These are phyloP conservation scores for Dioscorea cayenensis DNA, from an alignment of 116 monocot genomes.

Conservation along the genomic window DNA sequence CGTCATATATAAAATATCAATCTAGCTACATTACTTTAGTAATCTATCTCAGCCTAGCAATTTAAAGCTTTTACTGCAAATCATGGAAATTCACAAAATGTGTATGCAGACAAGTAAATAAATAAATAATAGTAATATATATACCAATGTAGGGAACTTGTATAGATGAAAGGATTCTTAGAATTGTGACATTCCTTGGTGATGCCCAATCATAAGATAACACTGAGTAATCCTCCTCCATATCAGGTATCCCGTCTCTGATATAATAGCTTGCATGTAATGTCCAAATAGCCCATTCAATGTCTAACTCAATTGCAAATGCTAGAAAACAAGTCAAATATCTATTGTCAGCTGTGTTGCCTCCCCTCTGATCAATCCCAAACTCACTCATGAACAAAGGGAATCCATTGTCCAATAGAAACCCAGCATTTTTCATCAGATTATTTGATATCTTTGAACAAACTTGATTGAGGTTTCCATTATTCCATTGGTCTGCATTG, in stretches of 20 bases:
- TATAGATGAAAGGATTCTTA: slow-evolving; percentile 39
- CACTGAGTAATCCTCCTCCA: slow-evolving; percentile 61
- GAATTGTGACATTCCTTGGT: slow-evolving; percentile 35
- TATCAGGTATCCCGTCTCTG: slow-evolving; percentile 42
- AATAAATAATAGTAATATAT: background rate
- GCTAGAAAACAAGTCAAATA: slow-evolving; percentile 50
- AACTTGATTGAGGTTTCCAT: slow-evolving; percentile 51
- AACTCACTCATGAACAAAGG: slow-evolving; percentile 86
- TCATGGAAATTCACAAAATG: background rate
- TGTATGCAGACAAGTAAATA: background rate
- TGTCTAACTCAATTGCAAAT: slow-evolving; percentile 49
- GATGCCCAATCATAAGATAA: slow-evolving; percentile 41
- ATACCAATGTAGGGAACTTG: slow-evolving; percentile 50
- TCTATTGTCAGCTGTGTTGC: slow-evolving; percentile 41
- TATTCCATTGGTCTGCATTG: slow-evolving; percentile 42
- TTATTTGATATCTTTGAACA: slow-evolving; percentile 27
- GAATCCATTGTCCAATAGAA: slow-evolving; percentile 43
- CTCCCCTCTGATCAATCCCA: slow-evolving; percentile 53
- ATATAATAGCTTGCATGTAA: slow-evolving; percentile 76
- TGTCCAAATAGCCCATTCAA: slow-evolving; percentile 76
- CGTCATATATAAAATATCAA: background rate
- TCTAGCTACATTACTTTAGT: background rate
- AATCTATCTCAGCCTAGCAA: background rate
- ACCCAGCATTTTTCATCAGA: slow-evolving; percentile 43
- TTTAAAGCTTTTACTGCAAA: too few species aligned